Percentiles rank a stretch among this genome's conserved stretches.
Conservation (phyloP, 2,329 filamentous ascomycete genomes). For the Cercospora citrullina region DNA sequence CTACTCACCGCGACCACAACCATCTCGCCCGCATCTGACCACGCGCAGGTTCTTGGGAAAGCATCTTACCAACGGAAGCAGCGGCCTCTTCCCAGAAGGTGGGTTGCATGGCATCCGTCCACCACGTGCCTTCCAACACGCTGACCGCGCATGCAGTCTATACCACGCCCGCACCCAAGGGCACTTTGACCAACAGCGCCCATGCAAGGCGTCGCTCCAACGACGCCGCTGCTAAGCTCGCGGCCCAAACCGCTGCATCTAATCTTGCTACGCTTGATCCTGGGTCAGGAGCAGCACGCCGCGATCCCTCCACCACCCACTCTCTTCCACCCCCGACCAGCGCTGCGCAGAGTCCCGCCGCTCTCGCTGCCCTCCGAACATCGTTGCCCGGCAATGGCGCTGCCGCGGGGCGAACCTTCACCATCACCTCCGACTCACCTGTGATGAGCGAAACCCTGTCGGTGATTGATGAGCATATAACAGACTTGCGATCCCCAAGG, state of each 20-base stretch:
- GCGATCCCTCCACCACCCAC: constrained; percentile 14
- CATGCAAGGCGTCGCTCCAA: constrained; percentile 19
- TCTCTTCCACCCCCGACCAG: constrained; percentile 16
- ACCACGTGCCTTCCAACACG: background rate
- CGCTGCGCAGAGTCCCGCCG: constrained; percentile 20
- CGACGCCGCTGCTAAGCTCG: constrained; percentile 20
- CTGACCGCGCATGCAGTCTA: constrained; percentile 39
- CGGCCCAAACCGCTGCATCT: constrained; percentile 22
- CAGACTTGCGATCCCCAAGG: constrained; percentile 67
- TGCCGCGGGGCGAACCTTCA: constrained; percentile 17
- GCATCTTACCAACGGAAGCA: constrained; percentile 71
- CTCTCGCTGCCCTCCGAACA: constrained; percentile 27
- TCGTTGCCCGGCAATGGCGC: constrained; percentile 25
- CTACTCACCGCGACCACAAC: background rate
- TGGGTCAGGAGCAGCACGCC: constrained; percentile 10
- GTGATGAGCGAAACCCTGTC: constrained; percentile 94
- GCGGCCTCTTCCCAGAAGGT: constrained; percentile 83
- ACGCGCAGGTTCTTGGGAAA: constrained; percentile 66
- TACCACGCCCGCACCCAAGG: constrained; percentile 42
- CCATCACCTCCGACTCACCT: constrained; percentile 48
- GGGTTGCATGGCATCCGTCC: constrained; percentile 18
- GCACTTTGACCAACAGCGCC: constrained; percentile 32
- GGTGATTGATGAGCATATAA: constrained; percentile 96
- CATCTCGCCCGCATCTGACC: constrained; percentile 13
- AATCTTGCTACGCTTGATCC: constrained; percentile 19